A percentile compares a stretch with the other conserved stretches of the same genome.
Evolutionary conservation across 1,284 basidiomycete genomes (phyloP).

Genomic region (Rhizoctonia solani): DNA sequence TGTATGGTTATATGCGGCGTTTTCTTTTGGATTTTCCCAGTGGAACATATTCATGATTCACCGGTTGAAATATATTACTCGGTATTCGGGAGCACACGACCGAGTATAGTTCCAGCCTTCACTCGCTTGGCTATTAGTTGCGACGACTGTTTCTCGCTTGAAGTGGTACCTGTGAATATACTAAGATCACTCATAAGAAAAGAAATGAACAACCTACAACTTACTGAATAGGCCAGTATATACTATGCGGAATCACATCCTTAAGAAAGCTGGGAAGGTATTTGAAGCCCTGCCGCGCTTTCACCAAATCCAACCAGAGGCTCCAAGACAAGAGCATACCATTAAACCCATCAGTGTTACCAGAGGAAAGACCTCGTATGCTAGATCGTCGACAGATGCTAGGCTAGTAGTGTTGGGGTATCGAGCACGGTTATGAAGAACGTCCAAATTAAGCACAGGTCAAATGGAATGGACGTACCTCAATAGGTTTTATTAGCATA

Average conservation of each 20-base stretch:
- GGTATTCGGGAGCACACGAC: too few relatives aligned
- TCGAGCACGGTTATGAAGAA: too few relatives aligned
- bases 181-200: background rate
- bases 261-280: slow-evolving; percentile 64
- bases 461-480: too few relatives aligned
- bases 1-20: background rate
- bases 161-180: background rate
- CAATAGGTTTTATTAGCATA: too few relatives aligned
- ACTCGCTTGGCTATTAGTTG: slow-evolving; percentile 22
- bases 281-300: background rate
- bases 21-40: too few relatives aligned
- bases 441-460: too few relatives aligned
- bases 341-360: slow-evolving; percentile 64
- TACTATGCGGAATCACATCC: slow-evolving; percentile 16
- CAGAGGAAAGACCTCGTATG: slow-evolving; percentile 78
- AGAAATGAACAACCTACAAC: background rate
- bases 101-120: too few relatives aligned
- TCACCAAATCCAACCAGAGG: background rate
- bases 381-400: slow-evolving; percentile 62
- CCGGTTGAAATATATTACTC: too few relatives aligned
- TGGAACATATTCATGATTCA: too few relatives aligned
- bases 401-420: too few relatives aligned
- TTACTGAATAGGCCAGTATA: slow-evolving; percentile 5
- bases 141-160: background rate
- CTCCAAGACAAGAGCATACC: slow-evolving; percentile 51